phyloP scores from a whole-genome alignment of 2,329 filamentous ascomycete genomes.

The Curvularia eragrostidis region DNA sequence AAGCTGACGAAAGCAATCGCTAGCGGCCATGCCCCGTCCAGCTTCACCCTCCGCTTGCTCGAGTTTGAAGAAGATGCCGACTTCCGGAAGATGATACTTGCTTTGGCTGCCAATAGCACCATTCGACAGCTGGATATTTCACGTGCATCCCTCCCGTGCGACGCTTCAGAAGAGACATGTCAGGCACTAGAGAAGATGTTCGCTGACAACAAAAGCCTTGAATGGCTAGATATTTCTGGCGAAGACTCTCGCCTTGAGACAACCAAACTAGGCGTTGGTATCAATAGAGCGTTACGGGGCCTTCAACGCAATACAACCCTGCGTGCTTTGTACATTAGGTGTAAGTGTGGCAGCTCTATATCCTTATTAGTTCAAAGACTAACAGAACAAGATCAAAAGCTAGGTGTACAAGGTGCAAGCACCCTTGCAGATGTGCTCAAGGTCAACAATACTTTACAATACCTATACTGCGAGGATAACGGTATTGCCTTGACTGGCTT shows the following conservation, averaged over 20 bases:
- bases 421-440: conserved; percentile 73
- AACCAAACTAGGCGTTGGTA: conserved; percentile 70
- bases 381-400: conserved; percentile 61
- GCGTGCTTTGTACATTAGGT: conserved; percentile 67
- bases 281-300: conserved; percentile 70
- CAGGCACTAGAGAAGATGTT: conserved; percentile 69
- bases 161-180: conserved; percentile 72
- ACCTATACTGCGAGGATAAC: conserved; percentile 75
- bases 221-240: conserved; percentile 73
- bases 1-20: conserved; percentile 61
- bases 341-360: conserved; percentile 26
- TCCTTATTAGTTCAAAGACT: conserved; percentile 9
- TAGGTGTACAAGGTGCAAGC: conserved; percentile 72
- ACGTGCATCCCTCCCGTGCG: conserved; percentile 71
- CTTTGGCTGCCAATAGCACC: conserved; percentile 67
- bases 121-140: conserved; percentile 72
- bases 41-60: conserved; percentile 70
- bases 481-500: conserved; percentile 74
- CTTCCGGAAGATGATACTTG: conserved; percentile 68
- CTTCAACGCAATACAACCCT: conserved; percentile 69
- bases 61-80: conserved; percentile 71
- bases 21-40: conserved; percentile 63
- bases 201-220: conserved; percentile 69
- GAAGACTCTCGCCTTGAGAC: conserved; percentile 75
- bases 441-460: conserved; percentile 66